Conservation (phyloP, 441 rosid species). For the Euphorbia celastroides region DNA sequence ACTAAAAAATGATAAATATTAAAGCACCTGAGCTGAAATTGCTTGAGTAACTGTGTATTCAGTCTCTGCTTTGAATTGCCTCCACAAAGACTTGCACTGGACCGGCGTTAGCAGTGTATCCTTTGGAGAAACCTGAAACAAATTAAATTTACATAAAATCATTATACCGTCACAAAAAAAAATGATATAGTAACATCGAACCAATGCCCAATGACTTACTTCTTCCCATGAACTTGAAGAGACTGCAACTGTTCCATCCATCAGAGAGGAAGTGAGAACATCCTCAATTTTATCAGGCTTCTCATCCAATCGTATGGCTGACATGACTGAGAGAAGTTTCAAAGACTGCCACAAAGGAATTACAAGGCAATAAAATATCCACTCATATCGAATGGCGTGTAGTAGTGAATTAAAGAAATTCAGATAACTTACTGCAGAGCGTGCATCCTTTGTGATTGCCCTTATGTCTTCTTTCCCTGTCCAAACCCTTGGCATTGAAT, state of each 20-base stretch:
- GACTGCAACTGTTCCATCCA: conserved; percentile 41
- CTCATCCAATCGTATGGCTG: conserved; percentile 70
- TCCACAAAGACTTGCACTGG: too few relatives aligned
- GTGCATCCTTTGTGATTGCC: conserved; percentile 65
- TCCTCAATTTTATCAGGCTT: conserved; percentile 57
- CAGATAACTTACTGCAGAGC: conserved; percentile 44
- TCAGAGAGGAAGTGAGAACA: conserved; percentile 46
- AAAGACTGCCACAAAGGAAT: conserved; percentile 43
- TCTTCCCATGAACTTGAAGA: conserved; percentile 72
- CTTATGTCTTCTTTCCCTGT: conserved; percentile 78
- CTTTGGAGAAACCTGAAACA: too few relatives aligned
- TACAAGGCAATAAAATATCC: conserved; percentile 17
- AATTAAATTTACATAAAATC: too few relatives aligned
- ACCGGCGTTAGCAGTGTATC: too few relatives aligned
- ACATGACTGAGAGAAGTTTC: conserved; percentile 63
- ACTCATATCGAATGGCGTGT: background rate
- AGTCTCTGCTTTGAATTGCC: too few relatives aligned
- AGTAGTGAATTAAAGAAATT: conserved; percentile 7
- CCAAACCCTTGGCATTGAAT: conserved; percentile 82
- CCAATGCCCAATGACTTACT: conserved; percentile 47
- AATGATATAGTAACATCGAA: background rate
- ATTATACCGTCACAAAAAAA: too few relatives aligned
- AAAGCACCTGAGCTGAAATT: too few relatives aligned
- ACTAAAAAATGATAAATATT: too few relatives aligned
- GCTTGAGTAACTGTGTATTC: too few relatives aligned